Conservation (phyloP, 202 grass and related monocot species). For the Tripidium arundinaceum region DNA sequence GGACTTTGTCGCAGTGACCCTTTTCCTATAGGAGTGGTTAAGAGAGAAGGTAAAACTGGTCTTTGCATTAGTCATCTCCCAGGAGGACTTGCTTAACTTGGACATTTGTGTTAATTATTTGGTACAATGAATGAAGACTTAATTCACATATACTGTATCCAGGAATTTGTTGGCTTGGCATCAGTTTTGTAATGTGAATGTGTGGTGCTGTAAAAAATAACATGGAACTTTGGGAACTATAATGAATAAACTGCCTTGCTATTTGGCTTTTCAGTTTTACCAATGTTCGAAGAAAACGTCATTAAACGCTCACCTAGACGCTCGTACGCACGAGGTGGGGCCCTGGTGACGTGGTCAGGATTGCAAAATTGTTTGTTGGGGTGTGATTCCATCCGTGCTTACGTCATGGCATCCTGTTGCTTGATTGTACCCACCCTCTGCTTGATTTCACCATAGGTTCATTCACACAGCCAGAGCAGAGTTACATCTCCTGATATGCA, state of each 20-base stretch:
- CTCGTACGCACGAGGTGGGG: neutral
- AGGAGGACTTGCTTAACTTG: neutral
- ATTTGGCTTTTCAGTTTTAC: neutral
- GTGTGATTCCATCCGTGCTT: neutral
- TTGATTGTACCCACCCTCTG: neutral
- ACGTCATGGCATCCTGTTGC: neutral
- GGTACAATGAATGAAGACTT: neutral
- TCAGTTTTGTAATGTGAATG: neutral
- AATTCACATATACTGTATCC: neutral
- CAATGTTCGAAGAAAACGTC: neutral
- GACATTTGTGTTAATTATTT: neutral
- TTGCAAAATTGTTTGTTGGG: neutral
- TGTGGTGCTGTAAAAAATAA: neutral
- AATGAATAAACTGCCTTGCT: neutral
- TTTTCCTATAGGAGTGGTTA: constrained; percentile 67
- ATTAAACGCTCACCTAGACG: neutral
- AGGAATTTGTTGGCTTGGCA: neutral
- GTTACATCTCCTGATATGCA: neutral
- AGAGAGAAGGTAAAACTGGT: constrained; percentile 57
- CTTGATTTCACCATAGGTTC: neutral
- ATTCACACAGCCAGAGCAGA: neutral
- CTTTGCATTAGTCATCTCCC: neutral
- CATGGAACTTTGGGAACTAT: neutral
- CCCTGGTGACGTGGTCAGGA: neutral
- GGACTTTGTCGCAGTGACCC: constrained; percentile 46